Evolutionary conservation across 306 rosid genomes (phyloP), one percentile per base, ranked within the genome.

Genomic region (Inga oerstediana): DNA sequence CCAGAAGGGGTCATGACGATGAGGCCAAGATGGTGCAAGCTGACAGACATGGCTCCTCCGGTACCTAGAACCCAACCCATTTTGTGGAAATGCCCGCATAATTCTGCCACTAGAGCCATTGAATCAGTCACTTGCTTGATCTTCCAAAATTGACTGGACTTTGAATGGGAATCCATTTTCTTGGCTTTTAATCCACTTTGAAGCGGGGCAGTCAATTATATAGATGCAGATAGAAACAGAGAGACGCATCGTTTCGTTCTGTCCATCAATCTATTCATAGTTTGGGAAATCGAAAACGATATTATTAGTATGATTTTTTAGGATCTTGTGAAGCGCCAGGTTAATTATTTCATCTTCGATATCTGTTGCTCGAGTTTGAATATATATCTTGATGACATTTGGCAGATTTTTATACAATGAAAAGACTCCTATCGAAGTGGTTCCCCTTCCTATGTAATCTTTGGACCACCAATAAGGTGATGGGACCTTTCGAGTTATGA

Each of bases 21-120:
- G 81, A 76, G 22, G 49, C 32, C 59, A 16, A 41, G 72, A 43
- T 82, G 45, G 15, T 39, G 49, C 51, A 82, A 54, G 43, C 56
- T 76, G 19, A 82, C 37, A 75, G 59, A 78, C 77, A 51, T 17
- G 0, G 78, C 45, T 51, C 78, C 78, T 8, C 81, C 81, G 1
- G 76, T 35, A 41, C 81, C 81, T 17, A 24, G 76, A 69, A 76
- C 56, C 85, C 85, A 82, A 7, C 85, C 81, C 5, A 82, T 58
- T 41, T 56, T 30, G 85, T 82, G 76, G 72, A 74, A 82, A 10
- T 68, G 77, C 39, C 37, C 11, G 59, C 77, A 76, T 32, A 82
- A 73, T 14, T 82, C 81, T 3, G 81, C 80, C 17, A 72, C 61
- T 48, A 82, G 22, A 54, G 71, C 64, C 77, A 16, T 76, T 8